Conservation (phyloP, 2,329 filamentous ascomycete genomes). For the Cladosporium colombiae region DNA sequence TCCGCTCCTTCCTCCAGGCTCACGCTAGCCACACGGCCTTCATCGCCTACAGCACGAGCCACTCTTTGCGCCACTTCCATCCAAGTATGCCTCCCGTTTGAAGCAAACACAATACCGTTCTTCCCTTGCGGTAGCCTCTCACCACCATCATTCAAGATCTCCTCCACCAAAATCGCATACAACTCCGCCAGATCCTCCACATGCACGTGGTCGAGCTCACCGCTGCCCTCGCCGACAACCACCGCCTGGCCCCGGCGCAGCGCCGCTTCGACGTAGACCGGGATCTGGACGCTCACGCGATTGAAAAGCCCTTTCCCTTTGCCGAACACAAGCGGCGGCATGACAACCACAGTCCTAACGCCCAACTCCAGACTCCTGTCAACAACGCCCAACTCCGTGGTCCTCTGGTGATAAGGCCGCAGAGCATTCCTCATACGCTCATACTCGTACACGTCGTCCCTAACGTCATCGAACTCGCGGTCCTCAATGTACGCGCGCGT, state of each 20-base stretch:
- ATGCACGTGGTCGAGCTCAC: conserved; percentile 49
- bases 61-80: conserved; percentile 41
- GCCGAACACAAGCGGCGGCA: not conserved
- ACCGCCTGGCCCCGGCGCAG: conserved; percentile 37
- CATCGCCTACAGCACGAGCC: conserved; percentile 34
- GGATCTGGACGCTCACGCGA: conserved; percentile 43
- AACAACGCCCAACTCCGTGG: conserved; percentile 47
- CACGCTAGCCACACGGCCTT: conserved; percentile 34
- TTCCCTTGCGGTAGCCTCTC: conserved; percentile 36
- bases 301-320: conserved; percentile 38
- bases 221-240: conserved; percentile 42
- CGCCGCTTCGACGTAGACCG: conserved; percentile 37
- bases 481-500: conserved; percentile 34
- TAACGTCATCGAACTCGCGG: conserved; percentile 43
- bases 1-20: conserved; percentile 26
- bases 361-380: conserved; percentile 41
- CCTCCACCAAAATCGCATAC: conserved; percentile 43
- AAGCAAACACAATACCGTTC: conserved; percentile 49
- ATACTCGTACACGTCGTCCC: conserved; percentile 48
- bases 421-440: conserved; percentile 41
- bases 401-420: conserved; percentile 47
- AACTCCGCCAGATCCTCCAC: conserved; percentile 47
- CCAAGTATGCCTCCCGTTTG: conserved; percentile 46
- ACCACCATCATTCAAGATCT: conserved; percentile 33
- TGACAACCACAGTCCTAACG: conserved; percentile 51